Evolutionary conservation across 176 grass and related monocot genomes (phyloP).

Genomic region (Oryza rufipogon): DNA sequence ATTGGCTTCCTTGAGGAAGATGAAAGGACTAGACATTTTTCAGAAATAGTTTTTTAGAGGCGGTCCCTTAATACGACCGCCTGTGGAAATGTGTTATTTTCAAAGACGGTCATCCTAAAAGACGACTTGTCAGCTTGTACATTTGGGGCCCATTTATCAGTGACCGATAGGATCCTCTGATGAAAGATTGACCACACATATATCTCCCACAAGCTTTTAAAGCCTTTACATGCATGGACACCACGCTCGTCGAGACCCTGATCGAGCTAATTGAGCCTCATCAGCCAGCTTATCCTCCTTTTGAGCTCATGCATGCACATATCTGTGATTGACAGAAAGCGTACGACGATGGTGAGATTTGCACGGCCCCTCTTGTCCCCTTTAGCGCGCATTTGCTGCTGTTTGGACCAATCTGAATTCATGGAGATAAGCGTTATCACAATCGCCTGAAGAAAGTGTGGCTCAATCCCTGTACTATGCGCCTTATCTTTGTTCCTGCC

Average conservation of each 20-base stretch:
- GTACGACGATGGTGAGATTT: not conserved
- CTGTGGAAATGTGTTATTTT: no score
- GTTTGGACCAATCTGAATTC: not conserved
- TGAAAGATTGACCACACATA: not conserved
- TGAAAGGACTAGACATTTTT: no score
- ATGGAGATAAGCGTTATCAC: slow-evolving; percentile 7
- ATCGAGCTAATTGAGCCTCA: not conserved
- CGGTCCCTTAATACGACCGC: no score
- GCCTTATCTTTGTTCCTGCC: not conserved
- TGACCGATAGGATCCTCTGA: not conserved
- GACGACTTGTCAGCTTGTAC: no score
- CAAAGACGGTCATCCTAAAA: no score
- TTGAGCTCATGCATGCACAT: not conserved
- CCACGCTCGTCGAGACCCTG: not conserved
- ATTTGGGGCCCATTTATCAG: not conserved
- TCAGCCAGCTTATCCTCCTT: not conserved
- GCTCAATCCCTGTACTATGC: not conserved
- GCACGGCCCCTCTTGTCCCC: slow-evolving; percentile 11
- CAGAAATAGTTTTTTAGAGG: no score
- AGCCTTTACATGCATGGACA: not conserved
- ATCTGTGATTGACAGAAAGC: not conserved
- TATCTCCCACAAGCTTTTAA: not conserved
- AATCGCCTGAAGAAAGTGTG: not conserved
- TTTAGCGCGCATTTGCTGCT: not conserved
- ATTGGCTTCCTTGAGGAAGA: no score